phyloP scores from a whole-genome alignment of 164 flowering plant species.

The Malania oleifera region DNA sequence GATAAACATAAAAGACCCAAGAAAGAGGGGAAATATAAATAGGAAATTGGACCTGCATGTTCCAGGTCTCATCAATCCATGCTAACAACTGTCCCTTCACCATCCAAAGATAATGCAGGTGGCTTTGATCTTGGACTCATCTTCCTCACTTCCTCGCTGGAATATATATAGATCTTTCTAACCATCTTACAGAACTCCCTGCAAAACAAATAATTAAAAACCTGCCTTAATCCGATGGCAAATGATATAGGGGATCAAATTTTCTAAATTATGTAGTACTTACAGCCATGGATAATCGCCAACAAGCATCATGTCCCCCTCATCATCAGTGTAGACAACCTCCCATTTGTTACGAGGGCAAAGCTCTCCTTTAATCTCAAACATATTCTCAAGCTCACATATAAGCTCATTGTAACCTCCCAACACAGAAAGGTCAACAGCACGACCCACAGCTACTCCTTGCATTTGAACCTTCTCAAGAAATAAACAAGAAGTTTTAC shows the following conservation, averaged over 20 bases:
- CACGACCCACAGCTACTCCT: conserved; percentile 79
- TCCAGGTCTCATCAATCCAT: conserved; percentile 36
- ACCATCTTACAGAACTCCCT: conserved; percentile 68
- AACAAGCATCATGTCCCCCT: conserved; percentile 83
- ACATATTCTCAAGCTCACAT: conserved; percentile 62
- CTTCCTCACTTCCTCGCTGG: conserved; percentile 53
- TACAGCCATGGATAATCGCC: conserved; percentile 91
- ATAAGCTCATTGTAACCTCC: conserved; percentile 52
- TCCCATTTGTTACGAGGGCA: conserved; percentile 46
- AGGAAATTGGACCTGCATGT: conserved; percentile 9
- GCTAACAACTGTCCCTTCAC: conserved; percentile 36
- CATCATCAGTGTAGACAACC: conserved; percentile 69
- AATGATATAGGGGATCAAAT: neutral
- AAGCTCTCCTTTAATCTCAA: conserved; percentile 72
- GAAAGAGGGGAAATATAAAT: conserved; percentile 1
- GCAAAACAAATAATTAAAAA: conserved; percentile 9
- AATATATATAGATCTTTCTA: conserved; percentile 43
- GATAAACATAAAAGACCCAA: neutral
- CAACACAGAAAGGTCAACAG: conserved; percentile 57
- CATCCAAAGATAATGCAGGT: conserved; percentile 29
- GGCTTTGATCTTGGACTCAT: conserved; percentile 38
- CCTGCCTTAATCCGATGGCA: neutral
- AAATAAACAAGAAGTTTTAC: neutral
- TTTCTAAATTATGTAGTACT: conserved; percentile 19
- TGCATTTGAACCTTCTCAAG: conserved; percentile 74